Evolutionary conservation across 2,329 filamentous ascomycete species (phyloP).

Genomic region (Aspergillus sp.): DNA sequence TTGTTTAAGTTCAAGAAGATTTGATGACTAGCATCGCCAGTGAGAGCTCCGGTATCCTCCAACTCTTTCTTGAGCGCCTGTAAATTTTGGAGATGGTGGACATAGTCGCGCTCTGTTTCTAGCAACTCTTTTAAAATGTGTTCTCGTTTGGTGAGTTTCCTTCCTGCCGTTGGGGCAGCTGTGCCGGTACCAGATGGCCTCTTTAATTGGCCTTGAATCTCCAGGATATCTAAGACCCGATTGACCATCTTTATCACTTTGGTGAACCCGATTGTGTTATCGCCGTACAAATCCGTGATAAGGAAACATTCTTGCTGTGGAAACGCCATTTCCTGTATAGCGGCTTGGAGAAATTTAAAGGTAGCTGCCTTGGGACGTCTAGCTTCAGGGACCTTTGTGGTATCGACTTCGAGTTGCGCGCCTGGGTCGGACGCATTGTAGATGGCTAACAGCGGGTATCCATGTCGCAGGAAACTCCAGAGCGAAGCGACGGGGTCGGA

Average conservation of each 20-base stretch:
- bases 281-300: conserved; percentile 85
- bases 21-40: conserved; percentile 85
- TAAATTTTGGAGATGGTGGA: conserved; percentile 91
- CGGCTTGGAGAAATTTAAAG: conserved; percentile 90
- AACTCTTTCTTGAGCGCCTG: conserved; percentile 88
- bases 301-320: conserved; percentile 83
- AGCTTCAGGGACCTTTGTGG: conserved; percentile 61
- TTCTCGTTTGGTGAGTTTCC: conserved; percentile 71
- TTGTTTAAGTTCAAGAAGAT: conserved; percentile 97
- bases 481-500: conserved; percentile 85
- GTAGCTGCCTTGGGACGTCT: conserved; percentile 84
- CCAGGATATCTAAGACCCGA: conserved; percentile 81
- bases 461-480: conserved; percentile 82
- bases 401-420: conserved; percentile 66
- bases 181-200: conserved; percentile 56
- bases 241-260: conserved; percentile 96
- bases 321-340: conserved; percentile 77
- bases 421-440: conserved; percentile 81
- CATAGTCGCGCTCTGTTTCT: conserved; percentile 94
- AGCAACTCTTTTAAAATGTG: conserved; percentile 90
- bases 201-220: conserved; percentile 73
- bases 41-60: conserved; percentile 82
- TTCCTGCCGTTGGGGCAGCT: conserved; percentile 42
- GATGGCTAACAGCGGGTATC: conserved; percentile 79
- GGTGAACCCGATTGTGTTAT: conserved; percentile 95